A percentile compares a stretch with the other conserved stretches of the same genome.
Conservation (phyloP, 2,329 filamentous ascomycete species). For the Akanthomyces dipterigenus region DNA sequence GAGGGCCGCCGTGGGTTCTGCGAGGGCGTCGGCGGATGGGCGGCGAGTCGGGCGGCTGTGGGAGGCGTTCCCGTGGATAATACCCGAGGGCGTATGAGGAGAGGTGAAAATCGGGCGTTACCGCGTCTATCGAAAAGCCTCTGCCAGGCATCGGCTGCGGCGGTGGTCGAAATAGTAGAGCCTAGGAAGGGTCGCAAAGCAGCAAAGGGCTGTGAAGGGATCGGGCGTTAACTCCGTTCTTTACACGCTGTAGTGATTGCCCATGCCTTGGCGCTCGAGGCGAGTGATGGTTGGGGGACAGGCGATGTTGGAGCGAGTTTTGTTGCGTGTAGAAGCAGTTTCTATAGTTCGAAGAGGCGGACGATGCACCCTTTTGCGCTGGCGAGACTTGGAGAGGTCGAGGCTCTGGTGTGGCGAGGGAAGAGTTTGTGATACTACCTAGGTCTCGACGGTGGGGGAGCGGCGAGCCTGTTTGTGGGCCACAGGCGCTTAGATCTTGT, state of each 20-base stretch:
- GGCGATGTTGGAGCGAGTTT: background rate
- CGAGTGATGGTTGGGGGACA: background rate
- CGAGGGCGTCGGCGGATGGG: background rate
- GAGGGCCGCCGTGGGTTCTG: background rate
- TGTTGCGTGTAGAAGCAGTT: background rate
- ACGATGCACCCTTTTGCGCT: background rate
- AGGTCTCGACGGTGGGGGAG: background rate
- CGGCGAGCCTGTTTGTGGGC: background rate
- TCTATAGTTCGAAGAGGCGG: background rate
- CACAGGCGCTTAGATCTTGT: background rate
- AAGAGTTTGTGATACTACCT: background rate
- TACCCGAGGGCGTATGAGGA: background rate
- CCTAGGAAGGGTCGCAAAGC: background rate
- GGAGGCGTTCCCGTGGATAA: background rate
- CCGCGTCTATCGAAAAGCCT: background rate
- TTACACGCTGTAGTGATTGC: background rate
- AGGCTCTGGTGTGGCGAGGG: background rate
- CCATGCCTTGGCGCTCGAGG: background rate
- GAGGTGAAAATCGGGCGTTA: background rate
- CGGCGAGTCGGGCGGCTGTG: background rate
- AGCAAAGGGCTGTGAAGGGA: background rate
- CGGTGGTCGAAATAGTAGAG: background rate
- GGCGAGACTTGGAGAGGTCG: background rate
- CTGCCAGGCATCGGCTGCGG: conserved; percentile 3
- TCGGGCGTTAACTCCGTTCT: background rate